Evolutionary conservation across 2,329 filamentous ascomycete genomes (phyloP).

Genomic region (Penicillium sp.): DNA sequence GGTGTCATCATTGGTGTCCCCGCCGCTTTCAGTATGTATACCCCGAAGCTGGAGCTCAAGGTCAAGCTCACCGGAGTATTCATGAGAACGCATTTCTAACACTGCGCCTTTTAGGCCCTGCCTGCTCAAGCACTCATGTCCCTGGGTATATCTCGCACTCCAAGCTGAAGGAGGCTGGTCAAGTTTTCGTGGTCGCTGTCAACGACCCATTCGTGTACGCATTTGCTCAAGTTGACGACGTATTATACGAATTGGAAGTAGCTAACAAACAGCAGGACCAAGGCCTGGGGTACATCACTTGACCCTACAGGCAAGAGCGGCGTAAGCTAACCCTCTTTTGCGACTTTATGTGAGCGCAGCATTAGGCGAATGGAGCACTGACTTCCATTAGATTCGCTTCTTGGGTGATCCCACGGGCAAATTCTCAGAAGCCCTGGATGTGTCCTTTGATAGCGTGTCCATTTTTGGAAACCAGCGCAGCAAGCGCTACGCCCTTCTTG

Average conservation of each 20-base stretch:
- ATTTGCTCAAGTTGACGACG: not conserved
- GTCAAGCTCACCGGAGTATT: not conserved
- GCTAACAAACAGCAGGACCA: slow-evolving; percentile 66
- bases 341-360: not conserved
- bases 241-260: not conserved
- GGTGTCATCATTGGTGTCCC: slow-evolving; percentile 86
- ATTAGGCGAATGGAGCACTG: not conserved
- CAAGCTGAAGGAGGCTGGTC: slow-evolving; percentile 76
- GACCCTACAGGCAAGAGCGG: slow-evolving; percentile 76
- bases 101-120: slow-evolving; percentile 52
- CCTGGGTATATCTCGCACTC: slow-evolving; percentile 84
- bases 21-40: slow-evolving; percentile 69
- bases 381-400: slow-evolving; percentile 74
- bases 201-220: slow-evolving; percentile 94
- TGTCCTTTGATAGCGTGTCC: slow-evolving; percentile 77
- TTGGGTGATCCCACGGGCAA: slow-evolving; percentile 78
- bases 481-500: slow-evolving; percentile 84
- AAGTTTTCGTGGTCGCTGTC: slow-evolving; percentile 88
- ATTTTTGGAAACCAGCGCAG: slow-evolving; percentile 83
- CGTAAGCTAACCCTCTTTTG: slow-evolving; percentile 58
- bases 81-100: slow-evolving; percentile 8
- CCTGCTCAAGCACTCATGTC: slow-evolving; percentile 73
- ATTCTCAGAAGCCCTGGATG: slow-evolving; percentile 83
- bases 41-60: not conserved
- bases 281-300: slow-evolving; percentile 80